Conservation (phyloP, 495 filamentous ascomycete genomes). For the Chlorociboria aeruginascens region DNA sequence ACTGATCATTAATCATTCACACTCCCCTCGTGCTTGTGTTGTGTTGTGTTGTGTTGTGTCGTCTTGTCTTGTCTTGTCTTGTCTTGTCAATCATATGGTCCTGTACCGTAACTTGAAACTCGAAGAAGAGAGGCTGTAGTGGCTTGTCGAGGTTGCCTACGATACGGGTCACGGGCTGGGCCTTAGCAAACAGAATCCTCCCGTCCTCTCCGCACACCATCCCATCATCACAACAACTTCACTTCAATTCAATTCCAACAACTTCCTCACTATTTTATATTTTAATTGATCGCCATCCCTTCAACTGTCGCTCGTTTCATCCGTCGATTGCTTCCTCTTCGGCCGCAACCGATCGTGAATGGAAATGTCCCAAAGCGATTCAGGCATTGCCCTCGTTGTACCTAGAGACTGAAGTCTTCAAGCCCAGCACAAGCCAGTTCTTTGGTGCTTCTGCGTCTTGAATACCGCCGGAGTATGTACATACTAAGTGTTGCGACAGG, state of each 20-base stretch:
- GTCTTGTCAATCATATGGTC: background rate
- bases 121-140: too few species aligned
- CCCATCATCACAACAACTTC: background rate
- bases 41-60: too few species aligned
- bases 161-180: too few species aligned
- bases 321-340: background rate
- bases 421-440: background rate
- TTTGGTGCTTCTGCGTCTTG: background rate
- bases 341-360: background rate
- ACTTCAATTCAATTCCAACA: background rate
- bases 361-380: background rate
- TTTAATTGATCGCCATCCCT: background rate
- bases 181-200: too few species aligned
- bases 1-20: too few species aligned
- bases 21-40: background rate
- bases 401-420: too few species aligned
- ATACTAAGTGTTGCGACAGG: constrained; percentile 14
- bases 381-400: too few species aligned
- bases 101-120: background rate
- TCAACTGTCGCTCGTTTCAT: constrained; percentile 2
- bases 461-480: constrained; percentile 8
- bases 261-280: background rate
- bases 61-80: too few species aligned
- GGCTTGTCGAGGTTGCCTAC: too few species aligned
- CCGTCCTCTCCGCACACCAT: background rate